phyloP scores from a whole-genome alignment of 2,329 filamentous ascomycete species.

The Nothopassalora personata region DNA sequence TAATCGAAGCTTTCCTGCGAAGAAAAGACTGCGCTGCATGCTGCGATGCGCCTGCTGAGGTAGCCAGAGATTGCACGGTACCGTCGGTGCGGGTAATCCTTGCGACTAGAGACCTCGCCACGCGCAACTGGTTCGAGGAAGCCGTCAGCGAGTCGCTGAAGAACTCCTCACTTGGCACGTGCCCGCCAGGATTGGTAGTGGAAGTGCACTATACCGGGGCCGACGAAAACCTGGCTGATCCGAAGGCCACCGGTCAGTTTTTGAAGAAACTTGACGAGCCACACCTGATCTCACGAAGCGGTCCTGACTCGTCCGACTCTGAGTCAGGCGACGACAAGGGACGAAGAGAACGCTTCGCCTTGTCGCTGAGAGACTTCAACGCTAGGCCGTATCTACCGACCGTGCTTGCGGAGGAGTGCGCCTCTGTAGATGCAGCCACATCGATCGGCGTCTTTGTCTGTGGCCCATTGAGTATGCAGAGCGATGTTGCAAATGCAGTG shows the following conservation, averaged over 20 bases:
- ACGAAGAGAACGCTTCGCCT: conserved; percentile 8
- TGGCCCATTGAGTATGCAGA: conserved; percentile 43
- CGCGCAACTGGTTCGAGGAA: conserved; percentile 34
- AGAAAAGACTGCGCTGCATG: conserved; percentile 14
- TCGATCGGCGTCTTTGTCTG: conserved; percentile 39
- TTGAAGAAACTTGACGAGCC: conserved; percentile 12
- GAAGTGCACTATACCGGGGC: conserved; percentile 21
- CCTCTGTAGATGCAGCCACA: conserved; percentile 13
- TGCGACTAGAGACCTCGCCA: conserved; percentile 34
- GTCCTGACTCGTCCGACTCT: conserved; percentile 1
- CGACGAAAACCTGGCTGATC: neutral
- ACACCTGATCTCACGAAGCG: neutral
- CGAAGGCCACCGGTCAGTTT: conserved; percentile 9
- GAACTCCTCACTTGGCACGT: conserved; percentile 9
- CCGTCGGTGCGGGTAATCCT: conserved; percentile 24
- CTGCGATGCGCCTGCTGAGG: conserved; percentile 7
- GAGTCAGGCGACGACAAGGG: conserved; percentile 3
- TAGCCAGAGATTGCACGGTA: conserved; percentile 3
- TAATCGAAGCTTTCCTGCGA: conserved; percentile 40
- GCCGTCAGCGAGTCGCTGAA: conserved; percentile 24
- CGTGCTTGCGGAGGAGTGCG: conserved; percentile 23
- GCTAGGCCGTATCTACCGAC: conserved; percentile 33
- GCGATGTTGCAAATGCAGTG: conserved; percentile 46
- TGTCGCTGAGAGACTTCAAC: conserved; percentile 1
- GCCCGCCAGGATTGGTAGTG: conserved; percentile 13